A percentile compares a stretch with the other conserved stretches of the same genome.
These are phyloP conservation scores for Euphorbia schlechtendalii DNA, from an alignment of 441 rosid genomes.

Conservation along the genomic window DNA sequence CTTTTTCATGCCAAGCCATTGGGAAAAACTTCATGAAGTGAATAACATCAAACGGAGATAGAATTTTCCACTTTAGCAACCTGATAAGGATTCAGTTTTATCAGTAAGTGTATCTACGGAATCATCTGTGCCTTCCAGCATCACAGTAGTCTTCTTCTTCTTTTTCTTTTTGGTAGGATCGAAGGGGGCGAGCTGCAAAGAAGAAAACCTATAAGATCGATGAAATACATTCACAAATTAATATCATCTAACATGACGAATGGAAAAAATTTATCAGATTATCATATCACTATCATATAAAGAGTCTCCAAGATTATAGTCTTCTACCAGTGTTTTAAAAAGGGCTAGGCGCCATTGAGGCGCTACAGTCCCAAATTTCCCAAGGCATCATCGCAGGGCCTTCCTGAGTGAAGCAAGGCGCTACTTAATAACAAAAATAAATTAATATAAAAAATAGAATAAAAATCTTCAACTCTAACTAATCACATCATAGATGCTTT, in stretches of 20 bases:
- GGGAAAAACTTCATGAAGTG: background rate
- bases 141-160: conserved; percentile 58
- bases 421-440: too few relatives aligned
- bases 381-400: too few relatives aligned
- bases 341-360: too few relatives aligned
- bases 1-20: background rate
- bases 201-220: background rate
- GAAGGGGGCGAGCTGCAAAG: conserved; percentile 54
- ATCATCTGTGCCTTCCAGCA: conserved; percentile 49
- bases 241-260: background rate
- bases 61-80: conserved; percentile 18
- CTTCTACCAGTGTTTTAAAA: too few relatives aligned
- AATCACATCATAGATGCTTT: too few relatives aligned
- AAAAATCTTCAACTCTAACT: too few relatives aligned
- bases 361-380: too few relatives aligned
- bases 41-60: background rate
- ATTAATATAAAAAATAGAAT: too few relatives aligned
- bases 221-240: background rate
- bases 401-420: too few relatives aligned
- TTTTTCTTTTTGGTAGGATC: conserved; percentile 73
- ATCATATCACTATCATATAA: background rate
- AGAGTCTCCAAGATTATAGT: background rate
- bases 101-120: conserved; percentile 51
- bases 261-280: background rate
- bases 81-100: conserved; percentile 56